These are phyloP conservation scores for Plasmodium yoelii DNA, from an alignment of 169 alveolate species.

Conservation along the genomic window DNA sequence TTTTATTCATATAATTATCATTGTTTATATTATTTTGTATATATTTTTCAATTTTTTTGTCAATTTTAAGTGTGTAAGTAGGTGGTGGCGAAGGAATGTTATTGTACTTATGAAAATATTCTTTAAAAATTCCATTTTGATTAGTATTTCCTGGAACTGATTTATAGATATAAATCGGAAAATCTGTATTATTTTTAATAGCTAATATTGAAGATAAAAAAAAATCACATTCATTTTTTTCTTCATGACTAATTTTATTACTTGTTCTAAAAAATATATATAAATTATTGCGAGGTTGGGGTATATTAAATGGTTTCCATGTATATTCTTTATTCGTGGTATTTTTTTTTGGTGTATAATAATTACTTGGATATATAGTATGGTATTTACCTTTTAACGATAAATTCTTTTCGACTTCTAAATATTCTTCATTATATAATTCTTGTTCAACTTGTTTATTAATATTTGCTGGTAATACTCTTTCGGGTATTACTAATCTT, in stretches of 20 bases:
- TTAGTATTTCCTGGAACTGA: conserved; percentile 74
- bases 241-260: conserved; percentile 65
- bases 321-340: conserved; percentile 25
- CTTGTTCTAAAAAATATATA: conserved; percentile 64
- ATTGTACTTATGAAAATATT: conserved; percentile 60
- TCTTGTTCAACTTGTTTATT: conserved; percentile 62
- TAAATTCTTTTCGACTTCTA: conserved; percentile 42
- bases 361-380: conserved; percentile 60
- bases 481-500: conserved; percentile 64
- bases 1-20: conserved; percentile 10
- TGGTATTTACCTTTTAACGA: conserved; percentile 9
- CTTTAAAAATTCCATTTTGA: conserved; percentile 51
- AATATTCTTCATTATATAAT: conserved; percentile 41
- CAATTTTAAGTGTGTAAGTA: conserved; percentile 68
- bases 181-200: conserved; percentile 71
- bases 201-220: conserved; percentile 65
- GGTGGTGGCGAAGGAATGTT: conserved; percentile 75
- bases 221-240: conserved; percentile 74
- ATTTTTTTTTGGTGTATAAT: conserved; percentile 21
- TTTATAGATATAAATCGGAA: conserved; percentile 53
- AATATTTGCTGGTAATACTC: conserved; percentile 68
- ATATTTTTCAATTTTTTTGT: conserved; percentile 54
- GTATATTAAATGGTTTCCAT: conserved; percentile 57
- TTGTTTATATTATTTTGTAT: conserved; percentile 17
- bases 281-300: conserved; percentile 72